A percentile compares a stretch with the other conserved stretches of the same genome.
phyloP scores from a whole-genome alignment of 495 filamentous ascomycete species.

The Diplogelasinospora grovesii region DNA sequence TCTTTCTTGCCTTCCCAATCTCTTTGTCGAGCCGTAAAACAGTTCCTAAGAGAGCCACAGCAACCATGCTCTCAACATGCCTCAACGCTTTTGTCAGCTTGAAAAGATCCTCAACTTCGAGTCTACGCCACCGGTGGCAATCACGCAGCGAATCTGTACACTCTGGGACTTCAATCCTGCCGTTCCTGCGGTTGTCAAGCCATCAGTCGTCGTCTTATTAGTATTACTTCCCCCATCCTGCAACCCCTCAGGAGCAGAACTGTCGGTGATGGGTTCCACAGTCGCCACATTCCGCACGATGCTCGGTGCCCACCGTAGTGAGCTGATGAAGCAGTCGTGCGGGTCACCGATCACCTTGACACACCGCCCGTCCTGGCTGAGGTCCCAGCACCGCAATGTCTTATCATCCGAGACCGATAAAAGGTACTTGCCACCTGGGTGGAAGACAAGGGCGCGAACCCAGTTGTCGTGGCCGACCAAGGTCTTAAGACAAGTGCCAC shows the following conservation, averaged over 20 bases:
- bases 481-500: slow-evolving; percentile 77
- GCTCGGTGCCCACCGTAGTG: too few species aligned
- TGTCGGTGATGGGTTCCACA: slow-evolving; percentile 38
- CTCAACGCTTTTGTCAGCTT: slow-evolving; percentile 28
- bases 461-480: slow-evolving; percentile 89
- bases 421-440: slow-evolving; percentile 86
- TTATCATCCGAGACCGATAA: slow-evolving; percentile 79
- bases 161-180: too few species aligned
- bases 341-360: too few species aligned
- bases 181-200: too few species aligned
- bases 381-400: slow-evolving; percentile 86
- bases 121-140: slow-evolving; percentile 58
- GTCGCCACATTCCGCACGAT: slow-evolving; percentile 47
- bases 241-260: slow-evolving; percentile 22
- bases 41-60: too few species aligned
- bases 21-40: too few species aligned
- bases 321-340: too few species aligned
- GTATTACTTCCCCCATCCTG: too few species aligned
- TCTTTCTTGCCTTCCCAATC: too few species aligned
- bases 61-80: too few species aligned
- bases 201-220: too few species aligned
- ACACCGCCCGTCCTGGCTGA: slow-evolving; percentile 81
- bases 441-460: slow-evolving; percentile 77
- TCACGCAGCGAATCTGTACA: slow-evolving; percentile 53
- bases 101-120: slow-evolving; percentile 56